These are phyloP conservation scores for Cordyceps cateniannulata DNA, from an alignment of 2,329 filamentous ascomycete genomes.

Conservation along the genomic window DNA sequence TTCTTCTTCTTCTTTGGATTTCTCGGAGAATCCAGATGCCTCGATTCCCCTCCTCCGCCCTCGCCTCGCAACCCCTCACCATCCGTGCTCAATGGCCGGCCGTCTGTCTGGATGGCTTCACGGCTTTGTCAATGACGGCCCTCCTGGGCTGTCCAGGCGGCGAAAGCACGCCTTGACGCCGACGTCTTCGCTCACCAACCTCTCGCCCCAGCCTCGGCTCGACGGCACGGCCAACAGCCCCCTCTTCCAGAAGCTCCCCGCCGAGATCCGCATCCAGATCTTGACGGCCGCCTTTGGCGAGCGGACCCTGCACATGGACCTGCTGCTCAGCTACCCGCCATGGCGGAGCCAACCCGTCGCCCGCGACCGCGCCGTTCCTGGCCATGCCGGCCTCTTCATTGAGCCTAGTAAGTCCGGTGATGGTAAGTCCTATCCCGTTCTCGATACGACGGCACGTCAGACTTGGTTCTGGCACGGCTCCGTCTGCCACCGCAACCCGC, in stretches of 20 bases:
- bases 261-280: constrained; percentile 28
- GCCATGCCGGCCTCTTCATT: constrained; percentile 2
- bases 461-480: constrained; percentile 23
- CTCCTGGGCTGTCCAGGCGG: background rate
- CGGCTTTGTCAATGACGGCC: constrained; percentile 8
- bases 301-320: constrained; percentile 20
- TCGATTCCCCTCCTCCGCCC: background rate
- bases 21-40: background rate
- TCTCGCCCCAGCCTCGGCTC: background rate
- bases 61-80: background rate
- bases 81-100: constrained; percentile 1
- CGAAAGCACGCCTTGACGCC: constrained; percentile 2
- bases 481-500: constrained; percentile 20
- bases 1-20: background rate
- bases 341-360: background rate
- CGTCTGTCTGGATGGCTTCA: constrained; percentile 6
- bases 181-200: background rate
- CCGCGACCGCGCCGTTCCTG: background rate
- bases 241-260: constrained; percentile 27
- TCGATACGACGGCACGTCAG: constrained; percentile 6
- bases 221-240: constrained; percentile 14
- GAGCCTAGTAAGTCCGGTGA: constrained; percentile 7
- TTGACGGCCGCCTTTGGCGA: constrained; percentile 20
- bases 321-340: constrained; percentile 16
- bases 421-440: background rate